Base-by-base conservation (phyloP, 805 yeast genomes). In the Sugiyamaella valdiviana region DNA sequence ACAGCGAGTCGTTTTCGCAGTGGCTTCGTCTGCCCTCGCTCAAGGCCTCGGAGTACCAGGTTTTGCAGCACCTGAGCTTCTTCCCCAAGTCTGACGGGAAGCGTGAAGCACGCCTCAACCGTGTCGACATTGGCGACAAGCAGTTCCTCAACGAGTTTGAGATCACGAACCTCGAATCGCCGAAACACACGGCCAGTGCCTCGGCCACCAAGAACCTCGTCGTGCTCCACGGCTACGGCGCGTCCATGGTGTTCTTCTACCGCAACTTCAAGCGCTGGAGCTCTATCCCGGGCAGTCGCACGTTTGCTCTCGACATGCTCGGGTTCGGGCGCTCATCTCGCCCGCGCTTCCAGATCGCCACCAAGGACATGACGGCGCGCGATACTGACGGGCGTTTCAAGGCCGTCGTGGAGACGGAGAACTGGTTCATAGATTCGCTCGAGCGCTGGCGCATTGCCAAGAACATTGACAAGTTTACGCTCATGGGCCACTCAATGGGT, bases 401-500 rank as follows among this genome's bases (percentile, higher is more conserved):
- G 23, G 65, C 51, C 16, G 71, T 79, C 39, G 57, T 65, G 3
- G 69, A 70, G 42, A 79, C 83, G 9, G 89, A 83, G 57, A 60
- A 65, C 16, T 80, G 81, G 76, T 84, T 83, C 59, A 77, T 78
- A 45, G 79, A 82, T 42, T 76, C 91, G 0, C 69, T 84, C 39
- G 76, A 75, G 43, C 68, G 67, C 19, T 87, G 95, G 95, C 69
- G 85, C 46, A 49, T 52, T 1, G 63, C 67, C 40, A 66, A 83
- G 44, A 74, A 75, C 5, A 69, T 77, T 20, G 68, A 71, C 19
- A 73, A 74, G 48, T 79, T 79, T 50, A 67, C 82, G 45, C 75
- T 79, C 39, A 77, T 81, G 64, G 95, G 96, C 1, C 99, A 91
- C 66, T 89, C 96, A 0, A 74, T 93, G 77, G 99, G 99, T 3